Evolutionary conservation across 1,284 basidiomycete genomes (phyloP), one percentile per base, ranked within the genome.

Genomic region (Leccinum cinnamomeum): DNA sequence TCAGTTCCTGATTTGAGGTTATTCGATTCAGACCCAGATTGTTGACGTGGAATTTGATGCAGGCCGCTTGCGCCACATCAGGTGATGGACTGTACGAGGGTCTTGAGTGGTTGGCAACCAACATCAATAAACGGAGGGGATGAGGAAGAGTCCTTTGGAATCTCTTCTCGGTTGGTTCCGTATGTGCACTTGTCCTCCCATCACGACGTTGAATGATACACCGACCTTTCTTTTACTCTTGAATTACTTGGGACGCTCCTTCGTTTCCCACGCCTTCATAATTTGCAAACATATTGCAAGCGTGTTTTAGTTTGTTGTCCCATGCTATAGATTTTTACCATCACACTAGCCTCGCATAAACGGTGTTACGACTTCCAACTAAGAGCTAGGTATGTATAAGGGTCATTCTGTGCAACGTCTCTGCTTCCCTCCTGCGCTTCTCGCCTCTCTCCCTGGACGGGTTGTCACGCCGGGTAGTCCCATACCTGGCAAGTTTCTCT

Each of bases 81-180:
- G 97, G 97, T 75, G 97, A 99, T 78, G 97, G 97, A 83, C 86
- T 99, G 66, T 99, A 99, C 79, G 97, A 99, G 82, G 97, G 97
- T 81, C 84, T 97, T 70, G 95, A 97, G 81, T 97, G 94, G 94
- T 81, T 95, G 84, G 92, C 90, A 75, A 85, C 87, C 69, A 95
- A 95, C 84, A 90, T 94, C 81, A 75, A 72, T 56, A 92, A 92
- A 82, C 86, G 89, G 76, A 87, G 90, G 83, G 35, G 82, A 79
- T 91, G 84, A 86, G 67, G 68, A 62, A 61, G 61, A 53, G 25
- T 28, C 10, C 20, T 64, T 66, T 69, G 67, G 67, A 73, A 73
- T 74, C 72, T 76, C 69, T 74, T 73, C 73, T 68, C 62, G 65
- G 67, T 74, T 77, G 76, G 77, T 81, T 81, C 74, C 77, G 75